Evolutionary conservation across 768 basidiomycete genomes (phyloP), one percentile per base, ranked within the genome.

Genomic region (Mycena rosella): DNA sequence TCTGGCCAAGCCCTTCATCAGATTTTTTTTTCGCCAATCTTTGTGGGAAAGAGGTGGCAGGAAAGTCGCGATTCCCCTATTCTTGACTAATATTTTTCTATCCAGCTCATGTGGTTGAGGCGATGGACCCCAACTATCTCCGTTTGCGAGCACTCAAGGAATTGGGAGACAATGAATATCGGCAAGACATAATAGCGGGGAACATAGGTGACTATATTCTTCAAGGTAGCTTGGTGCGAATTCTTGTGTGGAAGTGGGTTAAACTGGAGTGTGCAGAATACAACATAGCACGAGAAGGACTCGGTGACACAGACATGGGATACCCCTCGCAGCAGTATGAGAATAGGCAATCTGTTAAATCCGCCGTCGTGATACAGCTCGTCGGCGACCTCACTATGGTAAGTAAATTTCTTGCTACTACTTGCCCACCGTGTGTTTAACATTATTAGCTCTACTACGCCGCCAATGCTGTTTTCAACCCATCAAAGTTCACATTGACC

Each of bases 101-200:
- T 48, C 26, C 38, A 81, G 79, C 75, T 13, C 74, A 68, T 62
- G 71, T 81, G 22, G 76, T 71, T 3, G 74, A 79, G 32, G 74
- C 79, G 8, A 73, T 74, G 20, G 80, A 83, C 60, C 17, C 63
- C 7, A 62, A 74, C 49, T 77, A 78, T 63, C 54, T 72, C 18
- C 75, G 81, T 4, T 73, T 80, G 75, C 67, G 76, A 17, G 76
- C 80, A 0, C 72, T 85, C 2, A 65, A 73, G 42, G 62, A 60
- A 7, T 67, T 85, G 15, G 76, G 73, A 2, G 61, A 64, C 4
- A 72, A 73, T 0, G 49, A 65, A 18, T 82, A 79, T 38, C 67
- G 78, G 44, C 77, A 82, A 55, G 83, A 84, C 67, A 77, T 82
- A 26, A 80, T 84, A 30, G 80, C 78, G 45, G 78, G 77, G 2